Evolutionary conservation across 129 eudicot genomes (phyloP).

Genomic region (Lactuca sativa): DNA sequence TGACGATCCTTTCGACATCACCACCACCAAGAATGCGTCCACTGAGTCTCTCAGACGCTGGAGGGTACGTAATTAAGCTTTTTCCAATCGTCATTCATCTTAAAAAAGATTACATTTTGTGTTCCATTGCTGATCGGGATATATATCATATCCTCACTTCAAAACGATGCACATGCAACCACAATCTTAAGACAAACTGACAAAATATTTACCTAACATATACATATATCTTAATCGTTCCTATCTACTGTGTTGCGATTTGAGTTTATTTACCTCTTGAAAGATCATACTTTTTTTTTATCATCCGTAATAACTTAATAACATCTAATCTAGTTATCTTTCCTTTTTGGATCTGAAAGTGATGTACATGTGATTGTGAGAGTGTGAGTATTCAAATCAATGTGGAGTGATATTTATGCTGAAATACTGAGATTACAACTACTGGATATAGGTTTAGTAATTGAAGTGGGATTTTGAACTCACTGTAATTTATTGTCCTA

Average conservation of each 20-base stretch:
- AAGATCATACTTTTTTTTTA: background rate
- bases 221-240: background rate
- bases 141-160: background rate
- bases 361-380: too few relatives aligned
- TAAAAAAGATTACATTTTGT: too few relatives aligned
- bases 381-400: background rate
- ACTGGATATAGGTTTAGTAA: background rate
- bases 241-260: background rate
- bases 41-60: conserved; percentile 65
- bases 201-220: background rate
- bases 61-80: conserved; percentile 55
- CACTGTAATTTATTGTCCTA: too few relatives aligned
- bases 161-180: too few relatives aligned
- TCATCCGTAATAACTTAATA: too few relatives aligned
- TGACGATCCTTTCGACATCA: conserved; percentile 80
- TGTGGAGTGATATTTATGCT: background rate
- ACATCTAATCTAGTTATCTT: background rate
- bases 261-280: background rate
- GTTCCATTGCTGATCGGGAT: background rate
- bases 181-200: background rate
- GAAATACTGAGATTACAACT: too few relatives aligned
- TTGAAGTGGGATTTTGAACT: background rate
- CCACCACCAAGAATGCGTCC: conserved; percentile 76
- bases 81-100: background rate
- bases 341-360: background rate